Evolutionary conservation across 768 basidiomycete genomes (phyloP).

Genomic region (Xanthoconium stramineum): DNA sequence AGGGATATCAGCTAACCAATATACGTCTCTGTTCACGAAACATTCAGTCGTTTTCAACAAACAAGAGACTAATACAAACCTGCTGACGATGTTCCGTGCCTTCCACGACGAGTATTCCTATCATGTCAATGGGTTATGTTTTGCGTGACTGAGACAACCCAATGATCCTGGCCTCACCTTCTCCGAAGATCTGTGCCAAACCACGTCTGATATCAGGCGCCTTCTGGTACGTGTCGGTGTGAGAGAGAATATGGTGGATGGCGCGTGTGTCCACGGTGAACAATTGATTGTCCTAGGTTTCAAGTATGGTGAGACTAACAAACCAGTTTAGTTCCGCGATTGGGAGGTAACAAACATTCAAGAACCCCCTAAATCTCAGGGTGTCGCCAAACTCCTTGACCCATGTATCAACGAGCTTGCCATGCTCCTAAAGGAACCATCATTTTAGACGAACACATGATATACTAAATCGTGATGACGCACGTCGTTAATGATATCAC

Average conservation of each 20-base stretch:
- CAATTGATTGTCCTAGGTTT: slow-evolving; percentile 36
- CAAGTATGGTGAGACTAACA: not conserved
- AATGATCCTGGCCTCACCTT: slow-evolving; percentile 21
- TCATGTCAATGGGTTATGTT: not conserved
- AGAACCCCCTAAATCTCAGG: slow-evolving; percentile 41
- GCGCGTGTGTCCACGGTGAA: slow-evolving; percentile 62
- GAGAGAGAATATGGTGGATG: slow-evolving; percentile 59
- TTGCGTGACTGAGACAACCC: not conserved
- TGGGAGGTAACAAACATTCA: slow-evolving; percentile 36
- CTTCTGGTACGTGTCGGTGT: slow-evolving; percentile 56
- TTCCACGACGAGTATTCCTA: slow-evolving; percentile 51
- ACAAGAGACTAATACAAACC: slow-evolving; percentile 16
- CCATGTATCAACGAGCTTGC: slow-evolving; percentile 43
- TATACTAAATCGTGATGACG: slow-evolving; percentile 1
- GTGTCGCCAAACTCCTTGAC: slow-evolving; percentile 45
- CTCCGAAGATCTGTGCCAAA: slow-evolving; percentile 41
- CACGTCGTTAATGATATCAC: slow-evolving; percentile 43
- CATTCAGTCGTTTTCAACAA: not conserved
- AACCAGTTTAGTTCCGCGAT: not conserved
- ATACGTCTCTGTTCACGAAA: slow-evolving; percentile 18
- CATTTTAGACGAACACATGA: not conserved
- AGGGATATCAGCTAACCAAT: slow-evolving; percentile 21
- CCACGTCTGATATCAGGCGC: slow-evolving; percentile 37
- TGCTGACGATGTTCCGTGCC: slow-evolving; percentile 40
- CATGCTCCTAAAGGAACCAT: slow-evolving; percentile 20